A percentile compares a stretch with the other conserved stretches of the same genome.
Conservation (phyloP, 2,329 filamentous ascomycete species). For the Sporothrix brasiliensis region DNA sequence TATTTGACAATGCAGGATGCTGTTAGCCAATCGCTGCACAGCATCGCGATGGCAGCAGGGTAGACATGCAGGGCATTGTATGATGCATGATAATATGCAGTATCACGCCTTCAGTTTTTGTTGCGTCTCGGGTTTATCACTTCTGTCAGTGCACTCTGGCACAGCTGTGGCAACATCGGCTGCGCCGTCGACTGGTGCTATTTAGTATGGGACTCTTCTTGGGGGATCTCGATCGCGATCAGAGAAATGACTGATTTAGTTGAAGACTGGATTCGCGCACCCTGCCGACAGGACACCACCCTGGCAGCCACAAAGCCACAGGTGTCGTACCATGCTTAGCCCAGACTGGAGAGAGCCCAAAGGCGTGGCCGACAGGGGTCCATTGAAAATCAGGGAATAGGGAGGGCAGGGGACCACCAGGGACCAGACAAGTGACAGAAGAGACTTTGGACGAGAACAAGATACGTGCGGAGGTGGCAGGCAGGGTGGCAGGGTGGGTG, state of each 20-base stretch:
- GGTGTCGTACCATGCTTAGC: not conserved
- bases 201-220: not conserved
- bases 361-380: conserved; percentile 16
- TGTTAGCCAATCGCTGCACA: not conserved
- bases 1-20: not conserved
- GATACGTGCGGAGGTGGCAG: not conserved
- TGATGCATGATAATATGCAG: not conserved
- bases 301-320: not conserved
- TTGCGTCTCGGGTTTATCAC: not conserved
- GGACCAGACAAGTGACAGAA: conserved; percentile 17
- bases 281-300: not conserved
- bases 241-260: not conserved
- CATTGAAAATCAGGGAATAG: conserved; percentile 22
- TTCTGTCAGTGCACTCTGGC: not conserved
- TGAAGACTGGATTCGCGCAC: conserved; percentile 17
- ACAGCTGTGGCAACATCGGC: not conserved
- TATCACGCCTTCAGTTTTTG: not conserved
- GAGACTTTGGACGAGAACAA: conserved; percentile 19
- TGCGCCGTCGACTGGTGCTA: conserved; percentile 1
- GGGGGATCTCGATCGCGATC: conserved; percentile 20
- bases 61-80: not conserved
- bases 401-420: conserved; percentile 9
- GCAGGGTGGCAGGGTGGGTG: not conserved
- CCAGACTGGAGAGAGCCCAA: not conserved
- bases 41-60: conserved; percentile 4